Evolutionary conservation across 768 basidiomycete genomes (phyloP).

Genomic region (Leccinum rimulosum): DNA sequence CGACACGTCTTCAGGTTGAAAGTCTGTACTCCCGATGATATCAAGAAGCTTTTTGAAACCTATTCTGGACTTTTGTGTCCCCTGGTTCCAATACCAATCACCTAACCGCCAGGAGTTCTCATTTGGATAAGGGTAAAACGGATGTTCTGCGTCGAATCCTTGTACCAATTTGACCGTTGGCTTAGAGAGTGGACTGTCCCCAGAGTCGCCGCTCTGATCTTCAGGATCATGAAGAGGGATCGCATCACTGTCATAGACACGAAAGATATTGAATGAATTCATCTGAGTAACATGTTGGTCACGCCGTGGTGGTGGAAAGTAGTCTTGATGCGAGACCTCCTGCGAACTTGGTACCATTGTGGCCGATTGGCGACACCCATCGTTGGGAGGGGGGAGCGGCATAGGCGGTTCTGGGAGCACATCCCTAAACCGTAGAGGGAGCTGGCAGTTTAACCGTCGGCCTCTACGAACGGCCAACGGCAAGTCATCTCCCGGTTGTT

Average conservation of each 20-base stretch:
- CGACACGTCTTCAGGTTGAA: constrained; percentile 1
- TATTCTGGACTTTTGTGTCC: constrained; percentile 14
- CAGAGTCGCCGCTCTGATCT: neutral
- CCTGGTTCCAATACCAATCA: constrained; percentile 9
- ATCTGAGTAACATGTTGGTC: neutral
- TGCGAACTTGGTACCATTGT: neutral
- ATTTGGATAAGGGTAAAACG: neutral
- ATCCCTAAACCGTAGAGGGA: neutral
- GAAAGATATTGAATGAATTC: neutral
- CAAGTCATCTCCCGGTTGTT: neutral
- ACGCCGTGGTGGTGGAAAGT: neutral
- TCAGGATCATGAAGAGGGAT: neutral
- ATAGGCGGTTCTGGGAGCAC: neutral
- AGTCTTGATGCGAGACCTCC: neutral
- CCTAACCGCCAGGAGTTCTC: neutral
- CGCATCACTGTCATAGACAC: neutral
- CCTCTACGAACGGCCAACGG: neutral
- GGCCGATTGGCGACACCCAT: neutral
- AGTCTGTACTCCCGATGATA: constrained; percentile 15
- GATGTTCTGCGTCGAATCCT: neutral
- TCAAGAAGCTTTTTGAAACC: constrained; percentile 10
- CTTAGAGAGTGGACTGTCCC: neutral
- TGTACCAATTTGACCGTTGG: neutral
- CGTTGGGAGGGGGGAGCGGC: neutral
- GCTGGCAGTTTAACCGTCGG: neutral